These are phyloP conservation scores for Thelephora ganbajun DNA, from an alignment of 768 basidiomycete species.

Conservation along the genomic window DNA sequence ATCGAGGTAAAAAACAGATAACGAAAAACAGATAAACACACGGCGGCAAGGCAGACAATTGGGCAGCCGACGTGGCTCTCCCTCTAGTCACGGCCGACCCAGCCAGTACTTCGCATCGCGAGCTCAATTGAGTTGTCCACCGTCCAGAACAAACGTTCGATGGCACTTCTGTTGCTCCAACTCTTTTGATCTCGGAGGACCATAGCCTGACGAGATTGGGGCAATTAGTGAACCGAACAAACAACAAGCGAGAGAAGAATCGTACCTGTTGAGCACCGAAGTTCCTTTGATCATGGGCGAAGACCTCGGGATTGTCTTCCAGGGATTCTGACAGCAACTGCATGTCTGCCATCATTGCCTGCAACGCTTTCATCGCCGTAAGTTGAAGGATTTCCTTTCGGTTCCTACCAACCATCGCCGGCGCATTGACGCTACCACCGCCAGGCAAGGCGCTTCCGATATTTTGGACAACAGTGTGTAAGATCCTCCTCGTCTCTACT, in stretches of 20 bases:
- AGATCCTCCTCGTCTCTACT: slow-evolving; percentile 81
- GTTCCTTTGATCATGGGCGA: slow-evolving; percentile 88
- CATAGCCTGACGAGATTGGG: slow-evolving; percentile 53
- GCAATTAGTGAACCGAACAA: neutral
- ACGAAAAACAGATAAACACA: too few relatives aligned
- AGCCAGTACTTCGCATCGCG: slow-evolving; percentile 72
- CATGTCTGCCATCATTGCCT: slow-evolving; percentile 77
- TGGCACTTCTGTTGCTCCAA: slow-evolving; percentile 86
- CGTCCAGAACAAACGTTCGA: slow-evolving; percentile 87
- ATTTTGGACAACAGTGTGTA: slow-evolving; percentile 81
- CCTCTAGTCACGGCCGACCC: slow-evolving; percentile 33
- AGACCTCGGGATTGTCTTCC: slow-evolving; percentile 82
- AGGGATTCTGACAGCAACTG: slow-evolving; percentile 77
- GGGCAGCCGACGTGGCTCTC: too few relatives aligned
- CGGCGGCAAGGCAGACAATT: too few relatives aligned
- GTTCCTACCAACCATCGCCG: slow-evolving; percentile 34
- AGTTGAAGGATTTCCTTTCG: slow-evolving; percentile 68
- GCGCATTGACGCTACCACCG: slow-evolving; percentile 22
- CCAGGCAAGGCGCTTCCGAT: slow-evolving; percentile 60
- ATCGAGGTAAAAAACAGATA: too few relatives aligned
- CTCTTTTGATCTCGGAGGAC: slow-evolving; percentile 91
- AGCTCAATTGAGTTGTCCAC: slow-evolving; percentile 84
- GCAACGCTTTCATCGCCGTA: slow-evolving; percentile 65
- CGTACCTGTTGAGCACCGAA: slow-evolving; percentile 93
- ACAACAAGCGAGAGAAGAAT: slow-evolving; percentile 3